These are phyloP conservation scores for Purpureocillium takamizusanense DNA, from an alignment of 2,329 filamentous ascomycete genomes.

Conservation along the genomic window DNA sequence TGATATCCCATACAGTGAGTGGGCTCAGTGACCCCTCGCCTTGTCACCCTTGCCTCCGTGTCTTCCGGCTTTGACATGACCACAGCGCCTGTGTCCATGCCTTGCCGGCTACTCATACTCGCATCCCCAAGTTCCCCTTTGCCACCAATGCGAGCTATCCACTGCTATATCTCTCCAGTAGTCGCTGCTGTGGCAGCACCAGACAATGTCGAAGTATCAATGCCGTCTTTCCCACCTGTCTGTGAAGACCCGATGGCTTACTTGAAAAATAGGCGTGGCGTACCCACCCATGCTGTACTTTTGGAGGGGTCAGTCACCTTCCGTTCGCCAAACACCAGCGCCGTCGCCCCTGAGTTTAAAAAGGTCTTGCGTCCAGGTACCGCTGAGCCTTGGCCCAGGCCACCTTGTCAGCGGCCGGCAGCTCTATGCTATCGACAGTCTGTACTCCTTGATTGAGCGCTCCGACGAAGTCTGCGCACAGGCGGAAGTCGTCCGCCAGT, in stretches of 20 bases:
- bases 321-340: background rate
- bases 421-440: conserved; percentile 37
- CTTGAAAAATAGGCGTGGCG: conserved; percentile 2
- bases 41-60: too few species aligned
- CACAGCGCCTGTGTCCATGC: too few species aligned
- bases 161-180: background rate
- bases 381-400: conserved; percentile 46
- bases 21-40: too few species aligned
- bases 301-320: background rate
- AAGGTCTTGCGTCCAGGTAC: conserved; percentile 39
- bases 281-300: conserved; percentile 3
- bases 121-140: too few species aligned
- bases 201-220: background rate
- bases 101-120: too few species aligned
- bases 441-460: conserved; percentile 50
- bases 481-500: conserved; percentile 50
- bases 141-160: too few species aligned
- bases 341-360: conserved; percentile 15
- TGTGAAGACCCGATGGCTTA: background rate
- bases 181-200: background rate
- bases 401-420: conserved; percentile 36
- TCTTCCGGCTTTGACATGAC: too few species aligned
- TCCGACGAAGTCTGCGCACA: conserved; percentile 48
- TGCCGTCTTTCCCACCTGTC: background rate
- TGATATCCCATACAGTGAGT: too few species aligned